These are phyloP conservation scores for Rhodotorula sp. DNA, from an alignment of 1,284 basidiomycete species.

Conservation along the genomic window DNA sequence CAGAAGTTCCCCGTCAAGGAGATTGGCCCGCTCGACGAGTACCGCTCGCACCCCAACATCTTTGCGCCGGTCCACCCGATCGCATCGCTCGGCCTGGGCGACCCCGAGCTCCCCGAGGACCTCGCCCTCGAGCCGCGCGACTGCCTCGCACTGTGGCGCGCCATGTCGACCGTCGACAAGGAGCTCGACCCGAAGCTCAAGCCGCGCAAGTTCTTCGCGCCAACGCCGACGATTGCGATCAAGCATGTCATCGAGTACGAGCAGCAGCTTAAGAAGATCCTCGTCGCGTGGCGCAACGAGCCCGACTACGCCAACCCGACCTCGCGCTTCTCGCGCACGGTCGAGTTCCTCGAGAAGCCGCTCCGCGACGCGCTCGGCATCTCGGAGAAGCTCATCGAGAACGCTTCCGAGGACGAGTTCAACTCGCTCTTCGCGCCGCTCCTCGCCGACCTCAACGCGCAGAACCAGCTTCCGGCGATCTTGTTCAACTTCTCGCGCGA, in stretches of 20 bases:
- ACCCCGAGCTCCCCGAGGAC: conserved; percentile 61
- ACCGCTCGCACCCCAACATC: conserved; percentile 30
- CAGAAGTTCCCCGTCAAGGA: conserved; percentile 31
- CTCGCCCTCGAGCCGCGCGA: conserved; percentile 65
- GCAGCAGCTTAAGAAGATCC: conserved; percentile 56
- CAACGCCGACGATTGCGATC: conserved; percentile 54
- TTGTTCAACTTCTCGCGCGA: conserved; percentile 67
- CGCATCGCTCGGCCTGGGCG: conserved; percentile 59
- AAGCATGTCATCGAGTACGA: conserved; percentile 65
- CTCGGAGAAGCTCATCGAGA: conserved; percentile 54
- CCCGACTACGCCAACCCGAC: conserved; percentile 52
- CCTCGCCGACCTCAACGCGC: conserved; percentile 56
- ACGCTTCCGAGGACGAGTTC: conserved; percentile 39
- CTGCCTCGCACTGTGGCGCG: conserved; percentile 59
- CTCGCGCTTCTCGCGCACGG: conserved; percentile 55
- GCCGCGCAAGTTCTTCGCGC: conserved; percentile 58
- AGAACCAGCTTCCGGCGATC: conserved; percentile 60
- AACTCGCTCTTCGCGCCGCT: conserved; percentile 55
- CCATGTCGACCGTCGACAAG: conserved; percentile 50
- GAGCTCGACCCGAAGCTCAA: conserved; percentile 53
- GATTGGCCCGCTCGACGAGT: conserved; percentile 40
- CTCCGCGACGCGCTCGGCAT: conserved; percentile 31
- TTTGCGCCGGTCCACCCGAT: conserved; percentile 63
- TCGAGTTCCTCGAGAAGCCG: conserved; percentile 51
- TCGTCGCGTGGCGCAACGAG: conserved; percentile 54